A percentile compares a stretch with the other conserved stretches of the same genome.
Conservation (phyloP, 768 basidiomycete species). For the Macrolepiota fuliginosa region DNA sequence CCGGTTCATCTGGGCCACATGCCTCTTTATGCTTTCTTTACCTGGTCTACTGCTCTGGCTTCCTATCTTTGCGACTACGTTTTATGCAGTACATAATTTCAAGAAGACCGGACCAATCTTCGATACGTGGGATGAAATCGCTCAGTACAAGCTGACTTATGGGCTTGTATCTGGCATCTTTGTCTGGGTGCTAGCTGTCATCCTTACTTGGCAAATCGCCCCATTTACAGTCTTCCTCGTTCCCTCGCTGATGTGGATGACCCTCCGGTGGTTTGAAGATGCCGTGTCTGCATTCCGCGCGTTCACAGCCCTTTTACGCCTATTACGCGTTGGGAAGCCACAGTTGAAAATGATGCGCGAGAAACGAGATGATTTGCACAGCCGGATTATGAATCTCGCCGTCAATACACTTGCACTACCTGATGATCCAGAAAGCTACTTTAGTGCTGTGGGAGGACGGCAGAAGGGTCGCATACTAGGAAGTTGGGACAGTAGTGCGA, state of each 20-base stretch:
- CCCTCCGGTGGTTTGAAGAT: slow-evolving; percentile 86
- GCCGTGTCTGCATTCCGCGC: slow-evolving; percentile 79
- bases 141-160: slow-evolving; percentile 85
- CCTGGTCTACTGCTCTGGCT: slow-evolving; percentile 83
- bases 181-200: slow-evolving; percentile 56
- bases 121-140: slow-evolving; percentile 89
- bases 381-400: slow-evolving; percentile 67
- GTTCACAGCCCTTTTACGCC: slow-evolving; percentile 54
- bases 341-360: slow-evolving; percentile 53
- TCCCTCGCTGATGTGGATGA: slow-evolving; percentile 85
- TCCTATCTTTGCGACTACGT: slow-evolving; percentile 72
- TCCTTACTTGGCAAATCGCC: slow-evolving; percentile 63
- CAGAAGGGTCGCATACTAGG: slow-evolving; percentile 73
- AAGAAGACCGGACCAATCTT: slow-evolving; percentile 80
- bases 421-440: slow-evolving; percentile 65
- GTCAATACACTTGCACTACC: slow-evolving; percentile 59
- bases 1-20: slow-evolving; percentile 60
- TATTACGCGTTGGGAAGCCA: slow-evolving; percentile 60
- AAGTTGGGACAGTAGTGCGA: slow-evolving; percentile 65
- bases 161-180: slow-evolving; percentile 71
- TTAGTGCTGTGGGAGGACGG: slow-evolving; percentile 51
- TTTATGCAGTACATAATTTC: slow-evolving; percentile 69
- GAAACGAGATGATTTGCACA: slow-evolving; percentile 55
- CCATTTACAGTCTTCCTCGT: slow-evolving; percentile 55
- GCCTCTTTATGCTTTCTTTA: slow-evolving; percentile 62